These are phyloP conservation scores for Trypethelium eluteriae DNA, from an alignment of 495 filamentous ascomycete species.

Conservation along the genomic window DNA sequence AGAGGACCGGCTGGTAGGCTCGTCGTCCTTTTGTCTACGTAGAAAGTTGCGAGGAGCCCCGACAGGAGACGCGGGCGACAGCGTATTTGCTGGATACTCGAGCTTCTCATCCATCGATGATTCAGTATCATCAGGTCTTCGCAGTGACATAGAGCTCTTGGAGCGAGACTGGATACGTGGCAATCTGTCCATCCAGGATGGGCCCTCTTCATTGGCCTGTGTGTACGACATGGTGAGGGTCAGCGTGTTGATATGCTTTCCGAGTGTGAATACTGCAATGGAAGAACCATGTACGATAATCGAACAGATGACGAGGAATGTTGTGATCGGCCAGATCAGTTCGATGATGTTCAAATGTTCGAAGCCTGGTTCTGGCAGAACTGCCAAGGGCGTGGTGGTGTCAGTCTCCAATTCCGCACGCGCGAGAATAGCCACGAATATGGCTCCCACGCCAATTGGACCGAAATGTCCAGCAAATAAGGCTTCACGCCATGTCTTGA, in stretches of 20 bases:
- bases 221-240: constrained; percentile 95
- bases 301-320: constrained; percentile 87
- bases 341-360: constrained; percentile 62
- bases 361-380: constrained; percentile 46
- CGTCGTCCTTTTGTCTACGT: constrained; percentile 72
- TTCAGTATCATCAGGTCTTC: constrained; percentile 52
- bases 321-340: constrained; percentile 92
- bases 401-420: constrained; percentile 77
- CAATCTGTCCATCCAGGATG: constrained; percentile 88
- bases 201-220: constrained; percentile 76
- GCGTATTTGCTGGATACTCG: constrained; percentile 60
- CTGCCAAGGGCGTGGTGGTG: constrained; percentile 58
- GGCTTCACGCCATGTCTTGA: constrained; percentile 98
- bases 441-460: constrained; percentile 93
- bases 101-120: constrained; percentile 49
- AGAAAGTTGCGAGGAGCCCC: constrained; percentile 73
- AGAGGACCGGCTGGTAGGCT: constrained; percentile 51
- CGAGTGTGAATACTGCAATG: constrained; percentile 94
- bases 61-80: constrained; percentile 76
- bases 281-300: constrained; percentile 97
- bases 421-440: constrained; percentile 89
- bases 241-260: constrained; percentile 96
- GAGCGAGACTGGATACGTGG: constrained; percentile 82
- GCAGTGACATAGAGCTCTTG: constrained; percentile 72
- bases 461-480: constrained; percentile 98